Evolutionary conservation across 805 yeast genomes (phyloP).

Genomic region (Starmerella etchellsii): DNA sequence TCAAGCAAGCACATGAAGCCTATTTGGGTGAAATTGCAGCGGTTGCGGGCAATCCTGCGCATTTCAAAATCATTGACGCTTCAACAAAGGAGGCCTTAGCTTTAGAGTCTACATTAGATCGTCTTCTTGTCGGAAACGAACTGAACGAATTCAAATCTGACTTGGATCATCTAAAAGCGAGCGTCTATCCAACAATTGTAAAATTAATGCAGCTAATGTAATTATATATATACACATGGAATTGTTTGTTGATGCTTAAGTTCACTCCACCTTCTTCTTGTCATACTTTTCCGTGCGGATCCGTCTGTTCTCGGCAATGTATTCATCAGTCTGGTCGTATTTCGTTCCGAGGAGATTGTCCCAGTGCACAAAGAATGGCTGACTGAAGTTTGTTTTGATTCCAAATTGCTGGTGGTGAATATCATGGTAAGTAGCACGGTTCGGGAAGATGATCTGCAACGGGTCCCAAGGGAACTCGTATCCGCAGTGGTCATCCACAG

Average conservation of each 20-base stretch:
- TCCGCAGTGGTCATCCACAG: slow-evolving; percentile 99
- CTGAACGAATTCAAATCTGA: too few species aligned
- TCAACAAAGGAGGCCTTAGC: background rate
- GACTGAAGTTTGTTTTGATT: slow-evolving; percentile 80
- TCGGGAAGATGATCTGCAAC: slow-evolving; percentile 83
- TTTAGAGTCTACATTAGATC: background rate
- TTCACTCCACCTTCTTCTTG: slow-evolving; percentile 15
- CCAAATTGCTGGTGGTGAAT: slow-evolving; percentile 97
- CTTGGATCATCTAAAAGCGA: too few species aligned
- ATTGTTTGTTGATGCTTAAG: too few species aligned
- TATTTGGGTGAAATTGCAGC: slow-evolving; percentile 23
- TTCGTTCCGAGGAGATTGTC: slow-evolving; percentile 61
- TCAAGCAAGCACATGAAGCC: slow-evolving; percentile 25
- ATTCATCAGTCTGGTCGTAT: slow-evolving; percentile 52
- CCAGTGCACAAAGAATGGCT: slow-evolving; percentile 95
- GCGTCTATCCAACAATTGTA: too few species aligned
- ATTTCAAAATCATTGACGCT: background rate
- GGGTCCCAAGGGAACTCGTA: slow-evolving; percentile 84
- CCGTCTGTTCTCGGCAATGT: slow-evolving; percentile 50
- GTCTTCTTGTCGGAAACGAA: too few species aligned
- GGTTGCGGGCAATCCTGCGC: background rate
- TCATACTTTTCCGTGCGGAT: slow-evolving; percentile 53
- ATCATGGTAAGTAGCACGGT: slow-evolving; percentile 91
- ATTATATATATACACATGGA: too few species aligned
- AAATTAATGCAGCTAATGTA: too few species aligned